phyloP scores from a whole-genome alignment of 169 alveolate genomes.

The Eimeria sp. region DNA sequence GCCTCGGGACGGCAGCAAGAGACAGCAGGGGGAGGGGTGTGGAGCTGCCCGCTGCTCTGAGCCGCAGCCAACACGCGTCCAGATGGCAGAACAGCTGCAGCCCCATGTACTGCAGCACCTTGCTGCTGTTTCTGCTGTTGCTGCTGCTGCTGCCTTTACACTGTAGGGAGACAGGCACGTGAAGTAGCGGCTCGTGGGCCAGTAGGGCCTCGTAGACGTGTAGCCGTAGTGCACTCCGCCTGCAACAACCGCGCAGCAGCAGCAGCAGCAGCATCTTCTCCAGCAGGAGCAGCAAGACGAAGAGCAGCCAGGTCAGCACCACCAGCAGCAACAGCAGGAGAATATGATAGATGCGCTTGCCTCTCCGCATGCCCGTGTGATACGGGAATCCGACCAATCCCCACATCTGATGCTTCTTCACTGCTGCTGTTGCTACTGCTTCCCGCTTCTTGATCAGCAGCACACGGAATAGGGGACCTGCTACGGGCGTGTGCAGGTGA shows the following conservation, averaged over 20 bases:
- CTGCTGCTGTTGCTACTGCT: slow-evolving; percentile 54
- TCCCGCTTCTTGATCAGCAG: background rate
- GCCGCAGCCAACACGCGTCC: slow-evolving; percentile 76
- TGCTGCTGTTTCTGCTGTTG: slow-evolving; percentile 43
- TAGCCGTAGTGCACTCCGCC: slow-evolving; percentile 12
- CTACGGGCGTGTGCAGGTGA: slow-evolving; percentile 2
- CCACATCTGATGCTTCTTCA: background rate
- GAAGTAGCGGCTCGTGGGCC: slow-evolving; percentile 73
- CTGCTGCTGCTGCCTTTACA: background rate
- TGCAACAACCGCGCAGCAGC: slow-evolving; percentile 47
- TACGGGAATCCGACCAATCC: background rate
- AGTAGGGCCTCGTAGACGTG: slow-evolving; percentile 73
- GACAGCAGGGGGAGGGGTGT: slow-evolving; percentile 28
- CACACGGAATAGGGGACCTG: background rate
- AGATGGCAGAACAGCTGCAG: slow-evolving; percentile 74
- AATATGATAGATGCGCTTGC: background rate
- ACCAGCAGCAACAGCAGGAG: slow-evolving; percentile 4
- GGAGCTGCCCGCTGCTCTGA: slow-evolving; percentile 59
- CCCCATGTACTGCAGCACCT: slow-evolving; percentile 38
- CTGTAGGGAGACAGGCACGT: slow-evolving; percentile 5
- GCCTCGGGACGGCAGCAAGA: slow-evolving; percentile 18
- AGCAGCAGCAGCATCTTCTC: background rate
- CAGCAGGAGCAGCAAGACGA: background rate
- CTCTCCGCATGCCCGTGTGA: background rate
- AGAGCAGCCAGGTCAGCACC: background rate